A percentile compares a stretch with the other conserved stretches of the same genome.
phyloP scores from a whole-genome alignment of 2,329 filamentous ascomycete genomes.

The Thielaviopsis euricoi region DNA sequence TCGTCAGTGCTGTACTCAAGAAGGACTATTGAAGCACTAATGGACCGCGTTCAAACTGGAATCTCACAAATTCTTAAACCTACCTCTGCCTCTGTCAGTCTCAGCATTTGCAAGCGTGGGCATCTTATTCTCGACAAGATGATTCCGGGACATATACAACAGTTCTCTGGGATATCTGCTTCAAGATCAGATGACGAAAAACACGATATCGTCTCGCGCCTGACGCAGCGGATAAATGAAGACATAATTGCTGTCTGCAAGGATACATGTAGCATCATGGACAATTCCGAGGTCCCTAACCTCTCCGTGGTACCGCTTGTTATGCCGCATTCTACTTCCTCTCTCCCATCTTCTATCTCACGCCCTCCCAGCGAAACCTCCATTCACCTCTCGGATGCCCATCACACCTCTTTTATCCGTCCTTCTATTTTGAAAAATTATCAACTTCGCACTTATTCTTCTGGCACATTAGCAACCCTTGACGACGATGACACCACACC shows the following conservation, averaged over 20 bases:
- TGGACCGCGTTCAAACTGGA: constrained; percentile 34
- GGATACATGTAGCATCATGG: constrained; percentile 31
- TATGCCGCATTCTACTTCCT: neutral
- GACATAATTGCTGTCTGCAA: constrained; percentile 34
- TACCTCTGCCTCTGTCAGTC: constrained; percentile 28
- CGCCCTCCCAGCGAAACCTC: constrained; percentile 2
- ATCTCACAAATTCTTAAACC: constrained; percentile 31
- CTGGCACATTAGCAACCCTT: constrained; percentile 1
- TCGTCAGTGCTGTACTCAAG: constrained; percentile 26
- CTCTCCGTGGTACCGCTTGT: constrained; percentile 14
- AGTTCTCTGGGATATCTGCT: neutral
- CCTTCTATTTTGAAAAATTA: neutral
- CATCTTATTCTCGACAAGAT: constrained; percentile 36
- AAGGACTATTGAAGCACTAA: constrained; percentile 29
- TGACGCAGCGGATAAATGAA: constrained; percentile 28
- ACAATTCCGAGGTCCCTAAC: constrained; percentile 16
- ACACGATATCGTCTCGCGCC: constrained; percentile 22
- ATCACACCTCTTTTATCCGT: neutral
- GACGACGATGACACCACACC: constrained; percentile 13
- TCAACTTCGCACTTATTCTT: constrained; percentile 5
- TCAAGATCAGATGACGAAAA: constrained; percentile 20
- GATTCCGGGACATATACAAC: constrained; percentile 23
- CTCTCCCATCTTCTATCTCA: neutral
- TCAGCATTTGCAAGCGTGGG: constrained; percentile 34
- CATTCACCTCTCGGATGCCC: constrained; percentile 1